Evolutionary conservation across 352 stramenopile genomes (phyloP), one percentile per base, ranked within the genome.

Genomic region (Peronospora destructor): DNA sequence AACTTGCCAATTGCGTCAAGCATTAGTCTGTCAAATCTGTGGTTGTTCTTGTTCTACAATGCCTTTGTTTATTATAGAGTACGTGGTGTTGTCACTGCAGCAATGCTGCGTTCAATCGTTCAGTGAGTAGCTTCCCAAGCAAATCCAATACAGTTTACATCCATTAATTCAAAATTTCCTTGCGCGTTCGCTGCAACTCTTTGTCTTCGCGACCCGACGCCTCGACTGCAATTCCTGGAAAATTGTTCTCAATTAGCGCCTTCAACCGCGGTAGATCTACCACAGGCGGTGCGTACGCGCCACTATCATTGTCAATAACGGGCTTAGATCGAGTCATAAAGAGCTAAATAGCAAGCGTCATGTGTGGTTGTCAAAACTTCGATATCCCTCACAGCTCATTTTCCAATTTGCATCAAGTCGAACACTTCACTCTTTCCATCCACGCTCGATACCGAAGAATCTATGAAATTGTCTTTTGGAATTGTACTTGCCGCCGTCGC

Each of bases 301-400:
- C 64, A 30, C 64, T 73, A 36, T 73, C 53, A 16, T 73, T 73
- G 48, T 73, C 57, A 37, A 73, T 73, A 16, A 69, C 41, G 7
- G 70, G 64, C 34, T 62, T 73, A n/a, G n/a, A n/a, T n/a, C n/a
- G n/a, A n/a, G n/a, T n/a, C n/a, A n/a, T n/a, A n/a, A n/a, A n/a
- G n/a, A n/a, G n/a, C n/a, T n/a, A n/a, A n/a, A n/a, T n/a, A n/a
- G n/a, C n/a, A n/a, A n/a, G n/a, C n/a, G n/a, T n/a, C n/a, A n/a
- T n/a, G 19, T 21, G 3, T 21, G 19, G 19, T 21, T 21, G 19
- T 21, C 19, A 3, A 21, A 3, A 21, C 19, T 1, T 21, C 19
- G 19, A 21, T 21, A 21, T 21, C 19, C 19, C 19, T 21, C 3
- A n/a, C 3, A 21, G 1, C 19, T 21, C 19, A 21, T 21, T 21